Evolutionary conservation across 805 yeast species (phyloP), one percentile per base, ranked within the genome.

Genomic region (Ogataea neopini): DNA sequence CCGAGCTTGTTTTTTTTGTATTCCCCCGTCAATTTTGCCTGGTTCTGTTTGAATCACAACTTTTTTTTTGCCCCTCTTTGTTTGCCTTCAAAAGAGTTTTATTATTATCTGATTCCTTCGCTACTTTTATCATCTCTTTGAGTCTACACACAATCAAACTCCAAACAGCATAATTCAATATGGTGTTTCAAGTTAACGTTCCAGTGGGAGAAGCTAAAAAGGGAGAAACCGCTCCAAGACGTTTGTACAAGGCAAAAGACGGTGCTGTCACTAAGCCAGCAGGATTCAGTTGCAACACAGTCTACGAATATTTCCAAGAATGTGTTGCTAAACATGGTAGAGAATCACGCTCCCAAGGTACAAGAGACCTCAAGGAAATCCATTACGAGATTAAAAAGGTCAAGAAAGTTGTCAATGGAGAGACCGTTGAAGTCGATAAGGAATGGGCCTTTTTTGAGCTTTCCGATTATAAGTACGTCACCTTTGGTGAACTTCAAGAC

Each of bases 391-490:
- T 72, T 43, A 90, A 88, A 69, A 75, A 72, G 60, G 77, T 94
- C 49, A 81, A 80, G 51, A 91, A 89, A 72, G 63, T 79, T 43
- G 72, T 94, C 40, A 86, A 91, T 58, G 98, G 97, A 49, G 77
- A 85, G 63, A 80, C 80, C 47, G 71, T 68, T 23, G 73, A 80
- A 56, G 84, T 85, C 42, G 89, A 86, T 61, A 94, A 94, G 72
- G 83, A 83, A 45, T 94, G 99, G 99, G 70, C 76, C 45, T 92
- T 73, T 68, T 94, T 79, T 65, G 97, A 94, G 70, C 71, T 85
- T 61, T 76, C 88, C 7, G 79, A 80, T 38, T 94, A 90, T 72
- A 69, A 81, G 49, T 85, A 76, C 67, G 75, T 83, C 45, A 76
- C 84, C 6, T 90, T 73, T 66, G 71, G 71, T 26, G 79, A 89